Percentiles rank a stretch among this genome's conserved stretches.
Conservation (phyloP, 2,329 filamentous ascomycete genomes). For the Colletotrichum lini region DNA sequence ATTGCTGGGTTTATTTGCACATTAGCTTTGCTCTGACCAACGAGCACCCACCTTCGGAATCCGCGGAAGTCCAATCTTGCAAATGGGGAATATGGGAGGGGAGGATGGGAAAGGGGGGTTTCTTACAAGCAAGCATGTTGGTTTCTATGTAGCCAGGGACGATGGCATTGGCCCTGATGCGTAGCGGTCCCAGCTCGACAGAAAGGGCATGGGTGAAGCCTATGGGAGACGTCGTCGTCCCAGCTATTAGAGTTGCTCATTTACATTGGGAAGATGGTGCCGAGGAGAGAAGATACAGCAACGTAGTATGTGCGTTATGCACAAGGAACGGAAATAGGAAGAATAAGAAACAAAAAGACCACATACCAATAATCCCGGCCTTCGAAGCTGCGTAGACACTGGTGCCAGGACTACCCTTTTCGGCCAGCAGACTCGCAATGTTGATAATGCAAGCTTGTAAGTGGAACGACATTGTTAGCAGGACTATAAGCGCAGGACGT, state of each 20-base stretch:
- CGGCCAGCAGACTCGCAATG: constrained; percentile 81
- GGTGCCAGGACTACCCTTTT: constrained; percentile 78
- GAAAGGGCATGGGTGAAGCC: constrained; percentile 79
- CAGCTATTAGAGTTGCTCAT: constrained; percentile 24
- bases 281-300: constrained; percentile 6
- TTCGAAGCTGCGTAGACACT: constrained; percentile 85
- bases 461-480: constrained; percentile 28
- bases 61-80: constrained; percentile 21
- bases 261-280: constrained; percentile 17
- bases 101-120: constrained; percentile 9
- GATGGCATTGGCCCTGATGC: constrained; percentile 84
- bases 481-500: constrained; percentile 11
- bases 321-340: constrained; percentile 31
- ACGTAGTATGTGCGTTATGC: constrained; percentile 1
- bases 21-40: constrained; percentile 51
- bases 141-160: constrained; percentile 88
- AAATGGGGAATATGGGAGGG: background rate
- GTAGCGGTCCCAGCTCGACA: constrained; percentile 70
- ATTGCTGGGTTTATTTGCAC: constrained; percentile 51
- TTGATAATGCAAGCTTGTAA: constrained; percentile 82
- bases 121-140: constrained; percentile 80
- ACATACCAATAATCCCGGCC: constrained; percentile 80
- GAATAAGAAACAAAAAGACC: constrained; percentile 3
- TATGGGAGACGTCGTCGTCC: constrained; percentile 50
- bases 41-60: background rate